A percentile compares a stretch with the other conserved stretches of the same genome.
These are phyloP conservation scores for Coffea canephora DNA, from an alignment of 257 asterid genomes.

Conservation along the genomic window DNA sequence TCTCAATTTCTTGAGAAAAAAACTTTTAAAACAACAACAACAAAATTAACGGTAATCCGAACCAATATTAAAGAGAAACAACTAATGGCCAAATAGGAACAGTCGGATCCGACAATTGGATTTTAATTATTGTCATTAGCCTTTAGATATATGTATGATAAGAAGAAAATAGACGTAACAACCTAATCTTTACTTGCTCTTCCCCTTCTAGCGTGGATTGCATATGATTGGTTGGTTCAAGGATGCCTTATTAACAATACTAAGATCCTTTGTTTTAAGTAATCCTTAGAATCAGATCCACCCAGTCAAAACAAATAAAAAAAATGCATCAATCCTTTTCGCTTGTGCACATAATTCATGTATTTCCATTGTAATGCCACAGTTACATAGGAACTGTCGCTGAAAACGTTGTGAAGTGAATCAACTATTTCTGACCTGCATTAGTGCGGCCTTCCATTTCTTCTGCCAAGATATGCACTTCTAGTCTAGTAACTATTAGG, in stretches of 20 bases:
- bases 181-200: slow-evolving; percentile 17
- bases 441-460: slow-evolving; percentile 6
- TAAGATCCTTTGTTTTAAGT: not conserved
- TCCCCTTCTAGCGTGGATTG: not conserved
- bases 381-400: slow-evolving; percentile 27
- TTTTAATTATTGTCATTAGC: not conserved
- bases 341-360: not conserved
- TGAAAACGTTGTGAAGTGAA: slow-evolving; percentile 7
- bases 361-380: not conserved
- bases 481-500: not conserved
- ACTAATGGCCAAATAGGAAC: not conserved
- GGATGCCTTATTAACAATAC: not conserved
- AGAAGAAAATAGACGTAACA: not conserved
- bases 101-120: not conserved
- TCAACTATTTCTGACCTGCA: slow-evolving; percentile 6
- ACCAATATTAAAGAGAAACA: not conserved
- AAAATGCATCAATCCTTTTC: not conserved
- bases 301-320: slow-evolving; percentile 27
- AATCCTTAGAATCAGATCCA: slow-evolving; percentile 15
- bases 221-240: slow-evolving; percentile 13
- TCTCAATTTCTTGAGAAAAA: not conserved
- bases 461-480: not conserved
- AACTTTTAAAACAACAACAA: not conserved
- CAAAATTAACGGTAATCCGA: not conserved
- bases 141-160: not conserved